phyloP scores from a whole-genome alignment of 2,329 filamentous ascomycete species.

The Didymella lethalis region DNA sequence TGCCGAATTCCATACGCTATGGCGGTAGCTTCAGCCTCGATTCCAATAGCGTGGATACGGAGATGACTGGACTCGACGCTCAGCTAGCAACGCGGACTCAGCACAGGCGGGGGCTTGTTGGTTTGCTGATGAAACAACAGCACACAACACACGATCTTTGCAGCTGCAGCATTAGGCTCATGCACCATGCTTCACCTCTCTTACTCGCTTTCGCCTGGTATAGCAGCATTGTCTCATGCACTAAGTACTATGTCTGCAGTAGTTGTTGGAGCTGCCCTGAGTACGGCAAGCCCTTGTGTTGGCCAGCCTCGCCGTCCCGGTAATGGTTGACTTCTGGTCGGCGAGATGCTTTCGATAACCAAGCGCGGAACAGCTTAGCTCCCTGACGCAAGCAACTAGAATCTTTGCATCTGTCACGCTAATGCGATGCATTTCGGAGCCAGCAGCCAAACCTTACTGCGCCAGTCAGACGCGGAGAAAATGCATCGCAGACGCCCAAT shows the following conservation, averaged over 20 bases:
- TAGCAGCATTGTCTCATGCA: neutral
- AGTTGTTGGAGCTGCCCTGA: neutral
- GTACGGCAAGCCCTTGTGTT: neutral
- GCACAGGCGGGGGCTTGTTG: constrained; percentile 6
- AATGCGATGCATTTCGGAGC: constrained; percentile 5
- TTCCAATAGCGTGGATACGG: constrained; percentile 14
- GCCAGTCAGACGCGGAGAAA: constrained; percentile 11
- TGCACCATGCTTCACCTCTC: neutral
- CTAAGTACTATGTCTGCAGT: neutral
- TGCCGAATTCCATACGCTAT: neutral
- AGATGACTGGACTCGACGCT: constrained; percentile 15
- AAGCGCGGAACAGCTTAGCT: constrained; percentile 8
- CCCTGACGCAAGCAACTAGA: constrained; percentile 11
- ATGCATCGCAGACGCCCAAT: constrained; percentile 5
- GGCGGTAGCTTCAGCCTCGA: constrained; percentile 6
- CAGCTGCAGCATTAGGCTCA: constrained; percentile 7
- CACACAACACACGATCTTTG: constrained; percentile 4
- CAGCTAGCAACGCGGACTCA: constrained; percentile 9
- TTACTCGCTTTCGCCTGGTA: neutral
- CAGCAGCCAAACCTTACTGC: constrained; percentile 9
- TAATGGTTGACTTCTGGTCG: constrained; percentile 5
- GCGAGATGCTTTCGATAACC: constrained; percentile 2
- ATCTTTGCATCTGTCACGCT: constrained; percentile 19
- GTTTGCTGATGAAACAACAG: neutral
- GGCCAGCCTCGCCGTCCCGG: neutral